phyloP scores from a whole-genome alignment of 306 rosid species.

The Casuarina equisetifolia region DNA sequence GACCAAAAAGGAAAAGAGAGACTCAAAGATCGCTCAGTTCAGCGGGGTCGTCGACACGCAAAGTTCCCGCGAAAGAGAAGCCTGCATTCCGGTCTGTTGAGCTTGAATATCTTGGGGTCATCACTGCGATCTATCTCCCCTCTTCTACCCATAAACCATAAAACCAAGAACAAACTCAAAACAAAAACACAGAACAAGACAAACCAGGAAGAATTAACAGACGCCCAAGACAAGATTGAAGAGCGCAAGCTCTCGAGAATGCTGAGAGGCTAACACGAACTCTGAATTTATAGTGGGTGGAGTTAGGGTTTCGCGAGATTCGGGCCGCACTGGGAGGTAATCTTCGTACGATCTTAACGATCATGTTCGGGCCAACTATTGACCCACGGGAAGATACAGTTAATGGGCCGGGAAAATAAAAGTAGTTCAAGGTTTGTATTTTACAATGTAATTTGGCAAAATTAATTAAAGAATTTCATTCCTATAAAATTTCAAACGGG shows the following conservation, averaged over 20 bases:
- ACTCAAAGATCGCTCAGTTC: constrained; percentile 53
- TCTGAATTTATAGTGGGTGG: neutral
- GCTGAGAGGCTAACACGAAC: neutral
- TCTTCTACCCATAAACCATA: neutral
- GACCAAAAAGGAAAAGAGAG: too few species aligned
- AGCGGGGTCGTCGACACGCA: constrained; percentile 70
- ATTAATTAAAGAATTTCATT: too few species aligned
- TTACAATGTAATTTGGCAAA: too few species aligned
- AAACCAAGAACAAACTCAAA: neutral
- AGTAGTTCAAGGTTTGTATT: too few species aligned
- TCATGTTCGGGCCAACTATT: neutral
- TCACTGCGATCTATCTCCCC: constrained; percentile 40
- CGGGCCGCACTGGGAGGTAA: neutral
- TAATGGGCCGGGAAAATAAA: too few species aligned
- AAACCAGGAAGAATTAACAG: neutral
- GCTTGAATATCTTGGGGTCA: constrained; percentile 79
- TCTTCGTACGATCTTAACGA: too few species aligned
- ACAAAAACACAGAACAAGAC: neutral
- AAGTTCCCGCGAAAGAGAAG: constrained; percentile 36
- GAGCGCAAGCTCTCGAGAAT: too few species aligned
- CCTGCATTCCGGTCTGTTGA: constrained; percentile 98
- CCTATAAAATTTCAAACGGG: too few species aligned
- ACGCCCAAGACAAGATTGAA: neutral
- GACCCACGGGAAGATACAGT: neutral
- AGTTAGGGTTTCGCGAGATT: neutral